phyloP scores from a whole-genome alignment of 2,329 filamentous ascomycete genomes.

The Verticillium albo-atrum region DNA sequence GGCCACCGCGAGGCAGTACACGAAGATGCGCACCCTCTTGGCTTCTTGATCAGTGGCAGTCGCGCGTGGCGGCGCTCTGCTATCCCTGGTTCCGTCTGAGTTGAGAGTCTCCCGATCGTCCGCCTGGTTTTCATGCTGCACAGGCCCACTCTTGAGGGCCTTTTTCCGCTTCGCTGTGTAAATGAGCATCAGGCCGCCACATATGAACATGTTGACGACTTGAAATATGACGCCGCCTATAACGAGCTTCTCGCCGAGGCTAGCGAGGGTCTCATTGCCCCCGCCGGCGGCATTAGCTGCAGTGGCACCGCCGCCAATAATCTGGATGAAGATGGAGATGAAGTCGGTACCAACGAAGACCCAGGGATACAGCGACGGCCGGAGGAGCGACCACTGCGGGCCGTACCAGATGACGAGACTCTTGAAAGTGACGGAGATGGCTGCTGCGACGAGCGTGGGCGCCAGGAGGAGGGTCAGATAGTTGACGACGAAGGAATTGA shows the following conservation, averaged over 20 bases:
- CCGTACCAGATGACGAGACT: constrained; percentile 39
- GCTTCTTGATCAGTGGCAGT: not conserved
- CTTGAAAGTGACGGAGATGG: constrained; percentile 41
- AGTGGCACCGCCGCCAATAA: constrained; percentile 12
- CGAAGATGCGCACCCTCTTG: constrained; percentile 2
- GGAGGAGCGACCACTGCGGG: constrained; percentile 30
- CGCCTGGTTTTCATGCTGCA: not conserved
- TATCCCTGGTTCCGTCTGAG: not conserved
- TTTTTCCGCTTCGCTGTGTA: constrained; percentile 7
- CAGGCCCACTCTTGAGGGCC: not conserved
- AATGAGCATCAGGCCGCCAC: constrained; percentile 9
- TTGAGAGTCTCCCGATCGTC: not conserved
- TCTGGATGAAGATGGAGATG: constrained; percentile 26
- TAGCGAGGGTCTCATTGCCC: constrained; percentile 2
- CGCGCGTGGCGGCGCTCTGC: not conserved
- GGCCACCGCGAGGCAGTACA: constrained; percentile 4
- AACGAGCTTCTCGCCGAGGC: constrained; percentile 13
- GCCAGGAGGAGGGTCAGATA: constrained; percentile 34
- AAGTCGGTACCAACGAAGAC: constrained; percentile 47
- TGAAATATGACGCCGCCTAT: constrained; percentile 20
- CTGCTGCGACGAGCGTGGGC: constrained; percentile 38
- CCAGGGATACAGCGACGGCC: constrained; percentile 38
- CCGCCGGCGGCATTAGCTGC: constrained; percentile 6
- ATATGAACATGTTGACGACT: constrained; percentile 19
- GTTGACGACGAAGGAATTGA: constrained; percentile 33